Evolutionary conservation across 2,329 filamentous ascomycete species (phyloP).

Genomic region (Sarocladium strictum): DNA sequence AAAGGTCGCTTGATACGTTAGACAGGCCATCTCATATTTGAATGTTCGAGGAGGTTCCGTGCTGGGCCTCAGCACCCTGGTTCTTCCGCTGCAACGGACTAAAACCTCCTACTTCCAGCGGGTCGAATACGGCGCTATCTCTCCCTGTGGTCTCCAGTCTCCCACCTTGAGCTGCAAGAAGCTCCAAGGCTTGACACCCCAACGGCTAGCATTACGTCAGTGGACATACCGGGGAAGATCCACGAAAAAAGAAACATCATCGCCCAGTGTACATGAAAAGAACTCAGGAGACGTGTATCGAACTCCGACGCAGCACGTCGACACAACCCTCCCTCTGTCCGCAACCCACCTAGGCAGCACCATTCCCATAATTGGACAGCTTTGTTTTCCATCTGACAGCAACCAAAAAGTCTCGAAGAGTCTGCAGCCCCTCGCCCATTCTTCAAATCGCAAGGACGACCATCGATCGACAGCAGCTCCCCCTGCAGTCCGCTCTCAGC

Average conservation of each 20-base stretch:
- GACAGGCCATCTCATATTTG: neutral
- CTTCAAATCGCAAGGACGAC: neutral
- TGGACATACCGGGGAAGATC: neutral
- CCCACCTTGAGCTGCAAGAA: constrained; percentile 1
- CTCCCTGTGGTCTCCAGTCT: neutral
- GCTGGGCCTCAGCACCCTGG: neutral
- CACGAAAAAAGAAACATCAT: neutral
- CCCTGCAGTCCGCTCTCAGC: neutral
- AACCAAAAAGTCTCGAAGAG: constrained; percentile 1
- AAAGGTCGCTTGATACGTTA: too few relatives aligned
- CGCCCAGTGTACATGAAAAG: neutral
- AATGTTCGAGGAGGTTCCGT: neutral
- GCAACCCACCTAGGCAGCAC: neutral
- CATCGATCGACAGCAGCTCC: constrained; percentile 3
- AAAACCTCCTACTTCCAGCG: constrained; percentile 3
- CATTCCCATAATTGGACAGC: neutral
- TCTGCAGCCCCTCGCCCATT: neutral
- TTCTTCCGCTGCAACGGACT: neutral
- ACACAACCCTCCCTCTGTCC: neutral
- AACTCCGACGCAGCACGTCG: neutral
- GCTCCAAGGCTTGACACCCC: neutral
- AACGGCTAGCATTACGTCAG: constrained; percentile 9
- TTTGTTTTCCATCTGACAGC: neutral
- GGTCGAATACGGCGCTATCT: neutral
- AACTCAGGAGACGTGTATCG: neutral